Evolutionary conservation across 78 protist species (phyloP).

Genomic region (Dictyostelium discoideum): DNA sequence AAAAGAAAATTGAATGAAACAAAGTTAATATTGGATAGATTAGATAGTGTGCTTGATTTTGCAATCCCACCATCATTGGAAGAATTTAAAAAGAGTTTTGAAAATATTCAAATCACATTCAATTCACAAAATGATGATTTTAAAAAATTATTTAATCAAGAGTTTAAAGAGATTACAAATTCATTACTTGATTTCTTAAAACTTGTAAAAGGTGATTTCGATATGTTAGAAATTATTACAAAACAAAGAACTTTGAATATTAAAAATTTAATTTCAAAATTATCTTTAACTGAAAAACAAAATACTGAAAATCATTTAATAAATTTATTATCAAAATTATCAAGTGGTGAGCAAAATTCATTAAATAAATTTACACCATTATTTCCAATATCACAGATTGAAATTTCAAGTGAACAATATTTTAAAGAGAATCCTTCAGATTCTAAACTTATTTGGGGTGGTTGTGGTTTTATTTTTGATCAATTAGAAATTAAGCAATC

Average conservation of each 20-base stretch:
- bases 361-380: background rate
- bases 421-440: background rate
- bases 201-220: background rate
- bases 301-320: background rate
- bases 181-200: background rate
- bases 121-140: background rate
- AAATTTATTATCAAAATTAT: background rate
- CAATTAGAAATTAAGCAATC: background rate
- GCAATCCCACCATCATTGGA: background rate
- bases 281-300: background rate
- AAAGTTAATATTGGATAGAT: background rate
- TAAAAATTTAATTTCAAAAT: background rate
- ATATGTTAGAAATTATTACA: background rate
- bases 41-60: background rate
- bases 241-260: background rate
- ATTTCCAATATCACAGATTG: background rate
- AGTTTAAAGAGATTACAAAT: background rate
- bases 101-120: background rate
- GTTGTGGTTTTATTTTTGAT: constrained; percentile 12
- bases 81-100: background rate
- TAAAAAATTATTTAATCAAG: background rate
- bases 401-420: background rate
- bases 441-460: constrained; percentile 35
- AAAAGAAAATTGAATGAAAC: background rate
- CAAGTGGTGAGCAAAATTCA: too few species aligned